These are phyloP conservation scores for Coemansia furcata DNA, from an alignment of 192 early-diverging fungal genomes.

Conservation along the genomic window DNA sequence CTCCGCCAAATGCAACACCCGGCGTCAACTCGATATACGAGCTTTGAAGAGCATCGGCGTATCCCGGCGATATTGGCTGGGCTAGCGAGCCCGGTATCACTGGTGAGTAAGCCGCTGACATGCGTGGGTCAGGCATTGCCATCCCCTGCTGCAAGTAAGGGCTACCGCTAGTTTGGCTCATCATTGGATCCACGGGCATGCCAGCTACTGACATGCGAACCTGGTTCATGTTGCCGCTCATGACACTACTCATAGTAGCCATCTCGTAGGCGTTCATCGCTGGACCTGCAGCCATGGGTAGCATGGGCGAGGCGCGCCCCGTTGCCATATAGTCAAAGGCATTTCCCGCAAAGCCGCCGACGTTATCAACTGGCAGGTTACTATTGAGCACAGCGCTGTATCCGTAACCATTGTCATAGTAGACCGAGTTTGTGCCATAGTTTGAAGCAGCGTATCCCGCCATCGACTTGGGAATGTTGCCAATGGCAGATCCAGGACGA, in stretches of 20 bases:
- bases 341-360: conserved; percentile 8
- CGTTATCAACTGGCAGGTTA: conserved; percentile 22
- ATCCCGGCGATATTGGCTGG: conserved; percentile 9
- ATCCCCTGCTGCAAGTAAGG: conserved; percentile 29
- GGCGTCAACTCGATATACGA: conserved; percentile 1
- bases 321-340: conserved; percentile 34
- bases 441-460: conserved; percentile 43
- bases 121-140: conserved; percentile 17
- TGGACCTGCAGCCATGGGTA: conserved; percentile 20
- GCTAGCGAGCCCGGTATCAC: not conserved
- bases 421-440: conserved; percentile 49
- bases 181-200: conserved; percentile 29
- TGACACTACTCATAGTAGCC: conserved; percentile 26
- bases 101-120: conserved; percentile 24
- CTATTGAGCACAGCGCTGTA: conserved; percentile 46
- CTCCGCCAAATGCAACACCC: not conserved
- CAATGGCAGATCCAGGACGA: conserved; percentile 51
- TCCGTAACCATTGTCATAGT: conserved; percentile 50
- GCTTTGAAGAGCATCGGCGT: conserved; percentile 1
- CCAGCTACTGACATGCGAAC: conserved; percentile 18
- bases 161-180: conserved; percentile 29
- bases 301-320: conserved; percentile 40
- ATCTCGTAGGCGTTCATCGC: conserved; percentile 43
- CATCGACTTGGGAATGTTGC: conserved; percentile 53
- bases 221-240: conserved; percentile 9